A percentile compares a stretch with the other conserved stretches of the same genome.
Evolutionary conservation across 148 eudicot genomes (phyloP).

Genomic region (Fallopia convolvulus): DNA sequence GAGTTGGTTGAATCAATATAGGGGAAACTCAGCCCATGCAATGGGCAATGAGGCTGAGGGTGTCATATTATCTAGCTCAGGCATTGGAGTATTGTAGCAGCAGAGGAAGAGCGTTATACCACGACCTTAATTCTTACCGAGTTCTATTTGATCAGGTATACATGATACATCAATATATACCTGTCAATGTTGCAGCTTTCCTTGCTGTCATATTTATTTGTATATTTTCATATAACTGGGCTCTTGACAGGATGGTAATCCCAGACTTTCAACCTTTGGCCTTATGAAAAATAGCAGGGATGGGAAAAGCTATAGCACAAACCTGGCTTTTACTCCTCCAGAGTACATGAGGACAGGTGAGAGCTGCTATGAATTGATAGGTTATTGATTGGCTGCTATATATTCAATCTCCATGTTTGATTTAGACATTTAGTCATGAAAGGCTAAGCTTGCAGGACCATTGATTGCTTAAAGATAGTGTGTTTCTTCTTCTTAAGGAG

Average conservation of each 20-base stretch:
- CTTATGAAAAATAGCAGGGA: conserved; percentile 93
- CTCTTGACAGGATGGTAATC: conserved; percentile 67
- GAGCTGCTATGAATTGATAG: not conserved
- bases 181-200: not conserved
- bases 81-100: conserved; percentile 85
- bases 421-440: too few species aligned
- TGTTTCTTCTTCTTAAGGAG: not conserved
- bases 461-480: too few species aligned
- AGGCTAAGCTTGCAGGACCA: too few species aligned
- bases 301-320: conserved; percentile 87
- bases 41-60: conserved; percentile 87
- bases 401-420: not conserved
- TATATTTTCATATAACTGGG: conserved; percentile 19
- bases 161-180: conserved; percentile 10
- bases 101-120: conserved; percentile 72
- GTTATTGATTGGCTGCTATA: not conserved
- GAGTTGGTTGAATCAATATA: conserved; percentile 16
- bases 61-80: conserved; percentile 70
- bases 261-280: conserved; percentile 89
- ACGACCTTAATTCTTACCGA: conserved; percentile 81
- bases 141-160: conserved; percentile 74
- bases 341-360: conserved; percentile 88
- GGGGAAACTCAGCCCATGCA: conserved; percentile 82
- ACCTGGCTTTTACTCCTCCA: conserved; percentile 89
- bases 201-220: not conserved